phyloP scores from a whole-genome alignment of 2,329 filamentous ascomycete species.

The Fusarium stilboides region DNA sequence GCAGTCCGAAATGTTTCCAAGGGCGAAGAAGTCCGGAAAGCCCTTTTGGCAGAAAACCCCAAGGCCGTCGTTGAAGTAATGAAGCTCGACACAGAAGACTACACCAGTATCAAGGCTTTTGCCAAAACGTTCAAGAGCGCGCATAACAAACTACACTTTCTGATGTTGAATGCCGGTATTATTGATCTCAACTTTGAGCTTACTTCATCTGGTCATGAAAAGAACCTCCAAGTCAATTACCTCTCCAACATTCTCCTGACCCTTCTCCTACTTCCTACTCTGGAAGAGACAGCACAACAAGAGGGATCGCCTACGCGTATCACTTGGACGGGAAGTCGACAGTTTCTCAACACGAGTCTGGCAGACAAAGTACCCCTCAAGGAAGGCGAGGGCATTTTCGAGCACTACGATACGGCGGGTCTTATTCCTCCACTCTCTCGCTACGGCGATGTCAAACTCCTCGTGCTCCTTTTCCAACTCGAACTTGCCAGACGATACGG shows the following conservation, averaged over 20 bases:
- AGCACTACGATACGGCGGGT: neutral
- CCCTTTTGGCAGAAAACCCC: slow-evolving; percentile 27
- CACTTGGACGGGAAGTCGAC: slow-evolving; percentile 41
- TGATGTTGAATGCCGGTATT: slow-evolving; percentile 43
- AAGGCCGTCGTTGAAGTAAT: slow-evolving; percentile 30
- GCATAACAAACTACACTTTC: slow-evolving; percentile 13
- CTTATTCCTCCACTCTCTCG: neutral
- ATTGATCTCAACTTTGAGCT: slow-evolving; percentile 1
- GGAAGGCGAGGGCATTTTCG: neutral
- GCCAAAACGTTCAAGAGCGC: neutral
- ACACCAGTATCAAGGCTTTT: slow-evolving; percentile 32
- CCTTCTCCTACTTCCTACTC: slow-evolving; percentile 35
- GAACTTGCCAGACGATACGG: slow-evolving; percentile 29
- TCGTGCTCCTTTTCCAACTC: slow-evolving; percentile 33
- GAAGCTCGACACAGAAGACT: slow-evolving; percentile 31
- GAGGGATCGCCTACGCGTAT: slow-evolving; percentile 18
- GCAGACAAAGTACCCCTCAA: neutral
- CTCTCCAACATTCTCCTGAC: slow-evolving; percentile 48
- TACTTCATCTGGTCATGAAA: slow-evolving; percentile 41
- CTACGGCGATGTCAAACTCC: slow-evolving; percentile 27
- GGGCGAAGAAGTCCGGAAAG: slow-evolving; percentile 46
- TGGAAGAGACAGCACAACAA: slow-evolving; percentile 36
- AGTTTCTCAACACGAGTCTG: slow-evolving; percentile 21
- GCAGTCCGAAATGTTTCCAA: slow-evolving; percentile 56
- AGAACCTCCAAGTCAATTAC: slow-evolving; percentile 50